Percentiles rank a stretch among this genome's conserved stretches.
phyloP scores from a whole-genome alignment of 495 filamentous ascomycete species.

The Penicillium parvum region DNA sequence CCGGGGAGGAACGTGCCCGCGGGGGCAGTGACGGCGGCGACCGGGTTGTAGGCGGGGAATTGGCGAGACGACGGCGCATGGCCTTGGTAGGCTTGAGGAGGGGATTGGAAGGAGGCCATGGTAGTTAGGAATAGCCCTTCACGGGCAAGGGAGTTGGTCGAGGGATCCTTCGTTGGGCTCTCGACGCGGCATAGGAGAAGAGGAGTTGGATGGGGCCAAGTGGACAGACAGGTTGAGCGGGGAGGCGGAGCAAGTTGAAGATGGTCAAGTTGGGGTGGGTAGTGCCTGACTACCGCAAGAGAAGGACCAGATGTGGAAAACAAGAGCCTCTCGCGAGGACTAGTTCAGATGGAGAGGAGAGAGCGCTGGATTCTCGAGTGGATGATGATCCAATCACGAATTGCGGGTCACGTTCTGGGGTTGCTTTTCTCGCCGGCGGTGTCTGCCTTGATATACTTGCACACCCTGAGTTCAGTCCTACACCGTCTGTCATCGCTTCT shows the following conservation, averaged over 20 bases:
- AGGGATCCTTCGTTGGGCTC: conserved; percentile 12
- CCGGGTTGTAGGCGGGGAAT: conserved; percentile 36
- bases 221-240: conserved; percentile 23
- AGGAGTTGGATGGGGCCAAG: conserved; percentile 20
- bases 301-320: conserved; percentile 4
- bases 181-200: conserved; percentile 26
- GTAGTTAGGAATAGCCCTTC: conserved; percentile 23
- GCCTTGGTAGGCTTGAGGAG: conserved; percentile 27
- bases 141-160: conserved; percentile 18
- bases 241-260: conserved; percentile 18
- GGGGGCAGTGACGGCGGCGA: conserved; percentile 52
- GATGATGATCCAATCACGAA: conserved; percentile 27
- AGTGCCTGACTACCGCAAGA: conserved; percentile 22
- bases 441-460: background rate
- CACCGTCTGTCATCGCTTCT: background rate
- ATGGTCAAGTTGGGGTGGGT: too few species aligned
- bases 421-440: background rate
- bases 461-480: background rate
- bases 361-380: conserved; percentile 12
- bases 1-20: conserved; percentile 87
- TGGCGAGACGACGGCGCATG: conserved; percentile 30
- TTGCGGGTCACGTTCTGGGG: conserved; percentile 26
- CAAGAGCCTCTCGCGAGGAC: background rate
- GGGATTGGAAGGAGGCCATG: conserved; percentile 35
- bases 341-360: background rate